Evolutionary conservation across 305 asterid genomes (phyloP).

Genomic region (Ilex paraguariensis): DNA sequence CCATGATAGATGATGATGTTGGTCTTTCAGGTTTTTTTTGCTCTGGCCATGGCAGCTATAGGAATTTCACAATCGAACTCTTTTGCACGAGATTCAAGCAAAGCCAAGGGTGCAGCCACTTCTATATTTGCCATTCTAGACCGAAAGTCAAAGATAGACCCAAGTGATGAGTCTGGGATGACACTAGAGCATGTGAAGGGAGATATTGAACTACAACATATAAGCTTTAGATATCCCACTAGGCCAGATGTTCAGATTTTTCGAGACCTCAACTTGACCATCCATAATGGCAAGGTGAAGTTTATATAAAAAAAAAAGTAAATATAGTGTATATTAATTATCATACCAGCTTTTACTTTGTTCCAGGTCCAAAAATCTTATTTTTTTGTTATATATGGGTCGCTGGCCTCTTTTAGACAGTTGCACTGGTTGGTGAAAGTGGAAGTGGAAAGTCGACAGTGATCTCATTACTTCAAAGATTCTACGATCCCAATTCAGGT

Average conservation of each 20-base stretch:
- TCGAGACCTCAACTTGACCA: constrained; percentile 46
- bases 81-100: constrained; percentile 61
- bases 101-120: constrained; percentile 50
- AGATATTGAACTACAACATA: constrained; percentile 44
- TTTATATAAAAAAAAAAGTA: too few species aligned
- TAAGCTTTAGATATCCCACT: constrained; percentile 61
- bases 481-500: constrained; percentile 51
- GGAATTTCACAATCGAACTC: constrained; percentile 59
- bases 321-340: too few species aligned
- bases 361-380: too few species aligned
- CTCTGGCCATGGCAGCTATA: constrained; percentile 48
- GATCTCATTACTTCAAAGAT: constrained; percentile 50
- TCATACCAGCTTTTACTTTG: too few species aligned
- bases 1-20: too few species aligned
- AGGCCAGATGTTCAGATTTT: constrained; percentile 52
- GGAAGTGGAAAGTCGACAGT: constrained; percentile 65
- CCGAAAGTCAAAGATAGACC: constrained; percentile 46
- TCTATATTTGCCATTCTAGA: constrained; percentile 60
- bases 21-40: constrained; percentile 50
- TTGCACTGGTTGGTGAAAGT: constrained; percentile 70
- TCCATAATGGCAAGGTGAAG: constrained; percentile 56
- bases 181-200: constrained; percentile 40
- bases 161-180: constrained; percentile 54
- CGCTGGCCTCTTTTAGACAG: constrained; percentile 27
- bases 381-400: too few species aligned